Conservation (phyloP, 176 grass and related monocot genomes). For the Stipa capillata region DNA sequence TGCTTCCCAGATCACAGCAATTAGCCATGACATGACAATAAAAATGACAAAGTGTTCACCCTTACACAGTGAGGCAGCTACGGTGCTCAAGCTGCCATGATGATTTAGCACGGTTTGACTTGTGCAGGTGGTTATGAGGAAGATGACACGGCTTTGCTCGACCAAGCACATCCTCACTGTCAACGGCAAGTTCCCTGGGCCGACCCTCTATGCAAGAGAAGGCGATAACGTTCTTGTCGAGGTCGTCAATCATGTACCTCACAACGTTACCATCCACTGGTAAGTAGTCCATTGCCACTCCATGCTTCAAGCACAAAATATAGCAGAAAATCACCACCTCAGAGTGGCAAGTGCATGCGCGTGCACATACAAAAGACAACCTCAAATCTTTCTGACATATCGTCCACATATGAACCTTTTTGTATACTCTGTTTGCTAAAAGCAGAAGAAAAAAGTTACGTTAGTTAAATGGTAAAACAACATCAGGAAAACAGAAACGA, state of each 20-base stretch:
- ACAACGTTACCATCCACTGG: constrained; percentile 73
- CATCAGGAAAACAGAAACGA: not conserved
- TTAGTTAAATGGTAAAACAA: not conserved
- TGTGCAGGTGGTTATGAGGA: constrained; percentile 45
- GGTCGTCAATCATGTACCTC: constrained; percentile 53
- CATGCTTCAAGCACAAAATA: not conserved
- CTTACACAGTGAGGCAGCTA: not conserved
- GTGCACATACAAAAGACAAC: not conserved
- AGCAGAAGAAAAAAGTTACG: constrained; percentile 2
- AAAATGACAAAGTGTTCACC: not conserved
- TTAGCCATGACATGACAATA: not conserved
- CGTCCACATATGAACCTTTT: not conserved
- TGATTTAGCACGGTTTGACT: not conserved
- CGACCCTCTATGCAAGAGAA: constrained; percentile 58
- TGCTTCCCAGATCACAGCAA: not conserved
- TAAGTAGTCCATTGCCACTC: constrained; percentile 18
- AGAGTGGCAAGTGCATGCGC: not conserved
- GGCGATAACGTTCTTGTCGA: constrained; percentile 57
- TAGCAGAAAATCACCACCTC: not conserved
- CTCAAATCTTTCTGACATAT: not conserved
- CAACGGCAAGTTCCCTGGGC: constrained; percentile 50
- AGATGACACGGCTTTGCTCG: constrained; percentile 47
- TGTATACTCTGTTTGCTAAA: not conserved
- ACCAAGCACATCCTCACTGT: constrained; percentile 63
- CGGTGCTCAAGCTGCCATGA: not conserved